Evolutionary conservation across 225 moss, liverwort and hornwort species (phyloP).

Genomic region (Marchantia paleacea): DNA sequence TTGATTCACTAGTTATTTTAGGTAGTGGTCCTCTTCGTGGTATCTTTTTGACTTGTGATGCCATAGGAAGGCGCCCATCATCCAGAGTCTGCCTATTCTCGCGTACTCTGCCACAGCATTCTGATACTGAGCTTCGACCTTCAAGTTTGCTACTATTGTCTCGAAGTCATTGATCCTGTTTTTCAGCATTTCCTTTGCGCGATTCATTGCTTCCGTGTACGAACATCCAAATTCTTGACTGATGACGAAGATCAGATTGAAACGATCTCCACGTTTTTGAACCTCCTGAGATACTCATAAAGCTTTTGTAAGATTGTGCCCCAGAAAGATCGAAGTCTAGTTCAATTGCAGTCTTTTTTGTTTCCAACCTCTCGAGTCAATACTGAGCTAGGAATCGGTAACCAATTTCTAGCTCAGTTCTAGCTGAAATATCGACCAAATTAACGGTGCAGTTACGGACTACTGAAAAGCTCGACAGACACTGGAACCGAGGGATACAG

Average conservation of each 20-base stretch:
- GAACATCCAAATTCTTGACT: too few species aligned
- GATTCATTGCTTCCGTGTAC: slow-evolving; percentile 15
- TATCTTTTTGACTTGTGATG: slow-evolving; percentile 5
- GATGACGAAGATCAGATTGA: slow-evolving; percentile 23
- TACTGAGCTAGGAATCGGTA: too few species aligned
- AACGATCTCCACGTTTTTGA: slow-evolving; percentile 13
- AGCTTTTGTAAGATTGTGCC: background rate
- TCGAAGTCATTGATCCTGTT: slow-evolving; percentile 13
- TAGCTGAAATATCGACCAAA: background rate
- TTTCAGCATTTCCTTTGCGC: slow-evolving; percentile 12
- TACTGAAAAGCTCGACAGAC: too few species aligned
- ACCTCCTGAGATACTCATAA: slow-evolving; percentile 9
- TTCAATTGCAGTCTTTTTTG: too few species aligned
- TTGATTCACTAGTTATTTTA: background rate
- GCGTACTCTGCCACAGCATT: slow-evolving; percentile 10
- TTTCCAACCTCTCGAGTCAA: too few species aligned
- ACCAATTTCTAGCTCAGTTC: background rate
- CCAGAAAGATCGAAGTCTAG: too few species aligned
- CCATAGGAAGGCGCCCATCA: slow-evolving; percentile 5
- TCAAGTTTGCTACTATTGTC: background rate
- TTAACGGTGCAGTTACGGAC: too few species aligned
- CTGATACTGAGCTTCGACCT: background rate
- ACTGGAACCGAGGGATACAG: too few species aligned
- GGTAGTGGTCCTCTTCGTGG: background rate
- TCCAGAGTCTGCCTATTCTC: slow-evolving; percentile 14